phyloP scores from a whole-genome alignment of 2,329 filamentous ascomycete species.

The Dryadomyces quercivorus region DNA sequence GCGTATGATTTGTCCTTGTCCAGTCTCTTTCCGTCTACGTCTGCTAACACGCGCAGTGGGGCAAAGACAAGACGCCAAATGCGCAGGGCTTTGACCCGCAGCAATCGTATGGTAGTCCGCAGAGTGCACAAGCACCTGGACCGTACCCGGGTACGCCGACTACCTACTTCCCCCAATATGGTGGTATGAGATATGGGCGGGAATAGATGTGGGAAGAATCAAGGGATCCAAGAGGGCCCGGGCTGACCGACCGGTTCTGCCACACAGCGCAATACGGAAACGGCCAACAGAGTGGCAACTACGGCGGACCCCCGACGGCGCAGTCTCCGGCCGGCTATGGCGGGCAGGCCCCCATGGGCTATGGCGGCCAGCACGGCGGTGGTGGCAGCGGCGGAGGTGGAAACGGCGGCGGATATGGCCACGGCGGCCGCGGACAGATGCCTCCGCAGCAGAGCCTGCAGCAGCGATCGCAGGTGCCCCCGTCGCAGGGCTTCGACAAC shows the following conservation, averaged over 20 bases:
- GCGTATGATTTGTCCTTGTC: constrained; percentile 54
- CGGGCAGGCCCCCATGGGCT: constrained; percentile 58
- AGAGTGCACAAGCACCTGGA: constrained; percentile 58
- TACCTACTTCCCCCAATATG: constrained; percentile 87
- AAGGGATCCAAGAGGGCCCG: constrained; percentile 28
- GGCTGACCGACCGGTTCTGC: constrained; percentile 1
- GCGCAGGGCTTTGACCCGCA: constrained; percentile 67
- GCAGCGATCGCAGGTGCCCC: neutral
- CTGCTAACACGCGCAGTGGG: constrained; percentile 55
- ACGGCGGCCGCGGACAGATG: neutral
- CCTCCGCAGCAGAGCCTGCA: neutral
- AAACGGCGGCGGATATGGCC: neutral
- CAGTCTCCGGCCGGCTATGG: constrained; percentile 51
- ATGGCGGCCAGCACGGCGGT: constrained; percentile 32
- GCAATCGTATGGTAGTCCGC: constrained; percentile 51
- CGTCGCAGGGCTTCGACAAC: constrained; percentile 1
- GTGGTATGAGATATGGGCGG: constrained; percentile 46
- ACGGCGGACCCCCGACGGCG: constrained; percentile 42
- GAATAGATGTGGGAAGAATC: constrained; percentile 38
- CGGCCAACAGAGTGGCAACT: constrained; percentile 53
- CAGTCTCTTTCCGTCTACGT: neutral
- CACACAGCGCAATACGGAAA: constrained; percentile 19
- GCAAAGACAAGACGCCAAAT: constrained; percentile 92
- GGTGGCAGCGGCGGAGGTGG: neutral
- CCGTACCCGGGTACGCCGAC: constrained; percentile 64